Base-by-base conservation (phyloP, 148 eudicot genomes). In the Arctostaphylos glauca region DNA sequence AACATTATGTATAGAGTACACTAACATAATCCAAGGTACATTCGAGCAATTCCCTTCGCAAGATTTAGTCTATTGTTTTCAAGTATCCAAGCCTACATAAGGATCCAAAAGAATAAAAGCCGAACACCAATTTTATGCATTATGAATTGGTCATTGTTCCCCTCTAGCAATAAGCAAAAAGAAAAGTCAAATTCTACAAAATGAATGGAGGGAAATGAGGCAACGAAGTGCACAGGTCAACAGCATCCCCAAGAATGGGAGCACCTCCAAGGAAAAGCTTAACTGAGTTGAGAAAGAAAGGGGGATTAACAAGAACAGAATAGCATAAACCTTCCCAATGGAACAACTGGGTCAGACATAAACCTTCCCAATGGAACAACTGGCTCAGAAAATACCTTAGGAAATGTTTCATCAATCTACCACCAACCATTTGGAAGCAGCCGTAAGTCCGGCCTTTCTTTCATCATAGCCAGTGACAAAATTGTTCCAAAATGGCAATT, bases 361-460 rank as follows among this genome's bases (percentile, higher is more conserved):
- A n/a, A n/a, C n/a, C n/a, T n/a, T 16, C 49, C 81, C 77, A 10
- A 41, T 43, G 7, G 4, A 13, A n/a, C 81, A 78, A 68, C 81
- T 83, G 81, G 85, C 81, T 78, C 85, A 68, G 72, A 19, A 78
- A 46, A 31, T 83, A 83, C 85, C 85, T 83, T 78, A 14, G 16
- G 70, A 16, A 78, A 53, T 23, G 18, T 70, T 55, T 78, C 85
- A 47, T 83, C 85, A 83, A 44, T 48, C 84, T 82, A 82, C 84
- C 76, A 82, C 80, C 79, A 82, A 75, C 80, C 44, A 44, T 47
- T 59, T 10, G 79, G 38, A 50, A 64, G 84, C 84, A 82, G 84
- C 84, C 46, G 75, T 82, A 82, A 76, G 84, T 74, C 73, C 84
- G 80, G 80, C 84, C 84, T 82, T 82, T 81, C 76, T 82, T 25